phyloP scores from a whole-genome alignment of 176 grass and related monocot genomes.

The Phoenix dactylifera region DNA sequence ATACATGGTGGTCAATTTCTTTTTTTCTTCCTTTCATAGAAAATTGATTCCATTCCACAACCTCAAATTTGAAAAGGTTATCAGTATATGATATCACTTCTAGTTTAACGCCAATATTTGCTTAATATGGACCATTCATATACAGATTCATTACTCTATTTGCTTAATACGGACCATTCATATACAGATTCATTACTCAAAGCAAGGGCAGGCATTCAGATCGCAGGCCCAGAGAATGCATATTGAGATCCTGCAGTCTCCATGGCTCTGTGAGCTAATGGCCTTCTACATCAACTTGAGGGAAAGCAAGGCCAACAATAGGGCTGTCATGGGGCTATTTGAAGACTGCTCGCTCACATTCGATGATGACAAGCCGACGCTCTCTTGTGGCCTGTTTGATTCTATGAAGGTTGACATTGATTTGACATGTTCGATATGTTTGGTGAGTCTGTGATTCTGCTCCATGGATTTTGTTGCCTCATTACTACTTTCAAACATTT shows the following conservation, averaged over 20 bases:
- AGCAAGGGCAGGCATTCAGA: constrained; percentile 84
- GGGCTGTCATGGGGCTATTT: constrained; percentile 47
- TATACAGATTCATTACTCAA: constrained; percentile 80
- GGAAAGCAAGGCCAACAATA: constrained; percentile 29
- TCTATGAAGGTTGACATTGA: constrained; percentile 67
- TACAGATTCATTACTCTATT: constrained; percentile 74
- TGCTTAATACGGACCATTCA: background rate
- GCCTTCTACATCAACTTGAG: constrained; percentile 89
- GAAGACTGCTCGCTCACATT: constrained; percentile 57
- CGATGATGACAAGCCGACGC: constrained; percentile 53
- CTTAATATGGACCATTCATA: background rate
- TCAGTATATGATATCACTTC: too few species aligned
- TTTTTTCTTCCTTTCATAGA: too few species aligned
- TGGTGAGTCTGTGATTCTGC: constrained; percentile 39
- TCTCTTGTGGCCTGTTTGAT: constrained; percentile 68
- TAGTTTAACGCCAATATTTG: background rate
- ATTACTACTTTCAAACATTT: too few species aligned
- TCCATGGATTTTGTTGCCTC: too few species aligned
- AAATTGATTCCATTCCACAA: too few species aligned
- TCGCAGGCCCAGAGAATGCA: constrained; percentile 68
- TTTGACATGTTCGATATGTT: constrained; percentile 81
- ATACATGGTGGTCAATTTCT: too few species aligned
- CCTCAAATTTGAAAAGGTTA: too few species aligned
- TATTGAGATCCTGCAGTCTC: constrained; percentile 91
- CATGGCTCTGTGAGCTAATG: constrained; percentile 79